Base-by-base conservation (phyloP, 805 yeast species). In the Teunomyces gatunensis region DNA sequence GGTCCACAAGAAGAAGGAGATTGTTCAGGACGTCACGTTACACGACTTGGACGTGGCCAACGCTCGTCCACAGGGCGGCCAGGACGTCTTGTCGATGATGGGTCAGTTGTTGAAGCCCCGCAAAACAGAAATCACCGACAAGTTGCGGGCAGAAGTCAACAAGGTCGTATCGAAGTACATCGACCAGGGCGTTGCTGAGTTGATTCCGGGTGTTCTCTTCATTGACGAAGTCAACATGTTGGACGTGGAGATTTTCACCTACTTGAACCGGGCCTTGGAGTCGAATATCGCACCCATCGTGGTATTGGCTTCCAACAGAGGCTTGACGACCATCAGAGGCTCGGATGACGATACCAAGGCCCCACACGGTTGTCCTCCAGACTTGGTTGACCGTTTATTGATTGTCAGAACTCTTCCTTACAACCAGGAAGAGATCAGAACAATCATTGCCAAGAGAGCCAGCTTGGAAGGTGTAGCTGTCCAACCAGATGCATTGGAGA, bases 201-300 rank as follows among this genome's bases (percentile, higher is more conserved):
- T 94, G 42, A 88, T 94, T 49, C 99, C 99, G 1, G 99, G 99
- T 60, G 99, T 94, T 20, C 75, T 94, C 58, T 94, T 94, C 69
- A 94, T 94, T 58, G 99, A 94, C 70, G 99, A 94, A 73, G 98
- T 91, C 39, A 95, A 94, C 73, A 94, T 94, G 99, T 78, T 94
- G 59, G 99, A 94, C 65, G 85, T 94, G 53, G 99, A 94, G 75
- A 89, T 96, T 65, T 94, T 94, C 74, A 89, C 99, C 10, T 94
- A 88, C 67, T 75, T 94, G 60, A 94, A 94, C 75, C 80, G 96
- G 54, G 98, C 98, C 7, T 77, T 94, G 54, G 99, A 94, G 69
- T 84, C 91, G 44, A 73, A 86, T 23, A 87, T 94, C 63, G 92
- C 97, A 2, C 99, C 99, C 39, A 81, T 94, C 47, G 99, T 94